Base-by-base conservation (phyloP, 2,329 filamentous ascomycete species). In the Colletotrichum sp. region DNA sequence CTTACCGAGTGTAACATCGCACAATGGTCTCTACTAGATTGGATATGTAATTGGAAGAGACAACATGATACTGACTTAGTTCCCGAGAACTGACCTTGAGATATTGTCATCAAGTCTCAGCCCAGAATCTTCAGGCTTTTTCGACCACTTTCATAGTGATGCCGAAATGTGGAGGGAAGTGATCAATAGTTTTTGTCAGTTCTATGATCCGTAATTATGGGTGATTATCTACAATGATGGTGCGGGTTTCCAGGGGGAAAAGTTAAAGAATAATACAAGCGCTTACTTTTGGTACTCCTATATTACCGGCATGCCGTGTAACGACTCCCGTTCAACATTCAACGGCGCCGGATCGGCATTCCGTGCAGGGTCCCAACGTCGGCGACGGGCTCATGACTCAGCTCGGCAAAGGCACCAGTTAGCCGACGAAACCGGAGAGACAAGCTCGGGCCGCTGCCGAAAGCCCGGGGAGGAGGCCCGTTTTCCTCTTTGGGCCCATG, bases 341-440 rank as follows among this genome's bases (percentile, higher is more conserved):
- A 66, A 8, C 36, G 57, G 57, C 57, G 57, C 63, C 34, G 24
- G 30, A 65, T 28, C 32, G 62, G 28, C 34, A 65, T 30, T 13
- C 22, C 34, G 44, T 52, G 44, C 44, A 52, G 44, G 44, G 44
- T 1, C 44, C 44, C 44, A 52, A 52, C n/a, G 44, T 22, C 44
- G 44, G 44, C 44, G 44, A 52, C 44, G 44, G 44, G n/a, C 44
- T 13, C 44, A 69, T 75, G 73, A 75, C 63, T 75, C 74, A 73
- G 68, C 64, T 73, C 74, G 74, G 74, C 65, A 73, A 75, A 73
- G 32, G 7, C 28, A n/a, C n/a, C n/a, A 30, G 13, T 69, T 73
- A 36, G 74, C 73, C 74, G 74, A 75, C 74, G 74, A 75, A 32
- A 75, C 74, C 74, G 74, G 74, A 75, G 74, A 55, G 39, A 68